phyloP scores from a whole-genome alignment of 768 basidiomycete genomes.

The Rhodotorula taiwanensis region DNA sequence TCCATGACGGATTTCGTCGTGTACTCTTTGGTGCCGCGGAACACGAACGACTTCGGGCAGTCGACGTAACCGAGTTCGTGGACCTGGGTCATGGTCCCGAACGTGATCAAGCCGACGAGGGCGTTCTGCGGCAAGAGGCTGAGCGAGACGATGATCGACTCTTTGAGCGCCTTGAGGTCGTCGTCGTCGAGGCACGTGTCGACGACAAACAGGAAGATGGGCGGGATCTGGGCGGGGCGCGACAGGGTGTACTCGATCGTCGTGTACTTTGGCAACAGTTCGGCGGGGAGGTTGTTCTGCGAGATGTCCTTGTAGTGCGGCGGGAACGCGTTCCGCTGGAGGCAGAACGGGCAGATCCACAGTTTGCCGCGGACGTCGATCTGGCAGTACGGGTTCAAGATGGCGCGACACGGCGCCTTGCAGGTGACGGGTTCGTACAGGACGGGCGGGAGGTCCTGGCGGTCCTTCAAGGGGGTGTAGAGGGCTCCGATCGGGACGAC shows the following conservation, averaged over 20 bases:
- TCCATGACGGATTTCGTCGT: conserved; percentile 93
- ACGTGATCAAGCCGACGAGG: conserved; percentile 91
- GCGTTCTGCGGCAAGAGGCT: conserved; percentile 88
- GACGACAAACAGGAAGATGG: conserved; percentile 93
- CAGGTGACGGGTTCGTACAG: conserved; percentile 98
- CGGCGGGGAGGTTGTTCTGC: conserved; percentile 89
- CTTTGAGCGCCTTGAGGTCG: conserved; percentile 88
- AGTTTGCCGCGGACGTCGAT: conserved; percentile 97
- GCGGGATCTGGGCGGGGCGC: conserved; percentile 82
- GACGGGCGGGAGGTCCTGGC: conserved; percentile 90
- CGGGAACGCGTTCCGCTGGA: conserved; percentile 92
- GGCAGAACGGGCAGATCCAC: conserved; percentile 99
- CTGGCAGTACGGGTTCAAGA: conserved; percentile 79
- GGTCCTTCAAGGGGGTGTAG: conserved; percentile 87
- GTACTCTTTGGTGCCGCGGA: conserved; percentile 97
- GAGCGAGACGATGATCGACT: conserved; percentile 89
- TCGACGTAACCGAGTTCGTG: conserved; percentile 95
- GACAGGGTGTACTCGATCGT: conserved; percentile 99
- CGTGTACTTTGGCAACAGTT: conserved; percentile 94
- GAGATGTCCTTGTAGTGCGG: conserved; percentile 99
- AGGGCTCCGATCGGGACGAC: conserved; percentile 98
- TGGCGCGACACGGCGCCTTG: conserved; percentile 93
- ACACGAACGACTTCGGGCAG: conserved; percentile 97
- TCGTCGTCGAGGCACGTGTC: conserved; percentile 91
- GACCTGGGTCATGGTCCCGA: conserved; percentile 96